phyloP scores from a whole-genome alignment of 1,284 basidiomycete species.

The Papiliotrema flavescens region DNA sequence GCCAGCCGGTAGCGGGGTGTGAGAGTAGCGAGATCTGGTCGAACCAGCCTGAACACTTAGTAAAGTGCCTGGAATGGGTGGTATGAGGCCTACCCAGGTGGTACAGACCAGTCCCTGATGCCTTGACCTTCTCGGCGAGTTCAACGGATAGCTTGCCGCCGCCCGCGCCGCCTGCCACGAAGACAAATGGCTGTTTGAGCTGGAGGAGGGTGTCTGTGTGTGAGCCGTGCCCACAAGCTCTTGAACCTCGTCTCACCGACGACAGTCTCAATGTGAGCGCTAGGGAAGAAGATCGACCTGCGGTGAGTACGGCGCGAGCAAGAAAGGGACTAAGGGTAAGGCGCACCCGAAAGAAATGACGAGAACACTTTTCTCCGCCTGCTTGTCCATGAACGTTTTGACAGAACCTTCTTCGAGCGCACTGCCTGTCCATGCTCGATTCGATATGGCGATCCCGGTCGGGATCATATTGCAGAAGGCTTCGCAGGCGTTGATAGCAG shows the following conservation, averaged over 20 bases:
- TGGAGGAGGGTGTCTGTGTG: too few species aligned
- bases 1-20: constrained; percentile 3
- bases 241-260: too few species aligned
- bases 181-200: too few species aligned
- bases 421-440: background rate
- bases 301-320: background rate
- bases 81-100: background rate
- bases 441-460: background rate
- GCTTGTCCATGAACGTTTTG: background rate
- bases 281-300: background rate
- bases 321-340: background rate
- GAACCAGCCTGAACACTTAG: background rate
- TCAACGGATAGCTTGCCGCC: too few species aligned
- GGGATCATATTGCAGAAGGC: background rate
- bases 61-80: background rate
- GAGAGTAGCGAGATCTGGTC: background rate
- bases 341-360: background rate
- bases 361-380: background rate
- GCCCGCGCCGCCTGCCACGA: too few species aligned
- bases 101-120: background rate
- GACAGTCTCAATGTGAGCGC: background rate
- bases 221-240: too few species aligned
- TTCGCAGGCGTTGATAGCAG: background rate
- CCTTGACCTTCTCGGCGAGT: background rate
- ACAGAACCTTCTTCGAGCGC: background rate